Base-by-base conservation (phyloP, 257 asterid species). In the Gentiana macrophylla region DNA sequence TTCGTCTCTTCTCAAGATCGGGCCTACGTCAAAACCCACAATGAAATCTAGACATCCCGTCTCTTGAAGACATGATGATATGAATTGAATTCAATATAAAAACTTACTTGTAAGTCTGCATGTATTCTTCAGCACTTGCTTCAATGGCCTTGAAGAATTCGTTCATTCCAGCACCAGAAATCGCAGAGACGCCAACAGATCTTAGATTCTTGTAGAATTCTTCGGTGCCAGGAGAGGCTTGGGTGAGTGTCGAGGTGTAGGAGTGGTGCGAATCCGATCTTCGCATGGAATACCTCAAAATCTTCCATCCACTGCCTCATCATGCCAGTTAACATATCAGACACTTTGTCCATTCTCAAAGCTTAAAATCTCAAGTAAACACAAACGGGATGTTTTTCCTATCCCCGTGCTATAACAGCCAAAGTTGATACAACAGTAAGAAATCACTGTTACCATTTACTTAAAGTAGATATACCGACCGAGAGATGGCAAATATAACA, bases 131-230 rank as follows among this genome's bases (percentile, higher is more conserved):
- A 12, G 93, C 84, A 61, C 98, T 83, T 61, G 79, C 88, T 61
- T 83, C 95, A 52, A 91, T 69, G 64, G 93, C 79, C 73, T 80
- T 81, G 43, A 91, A 87, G 69, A 87, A 87, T 12, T 78, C 88
- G 50, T 85, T 94, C 85, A 85, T 77, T 51, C 98, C 98, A 70
- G 82, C 76, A 60, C 98, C 97, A 50, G 88, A 76, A 49, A 87
- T 86, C 35, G 98, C 96, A 73, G 98, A 91, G 41, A 91, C 94
- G 65, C 98, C 97, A 1, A 91, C 95, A 36, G 95, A 83, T 66
- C 74, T 75, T 43, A 91, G 88, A 72, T 88, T 86, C 46, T 77
- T 83, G 59, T 88, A 91, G 72, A 91, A 91, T 62, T 87, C 97
- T 72, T 91, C 98, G 88, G 66, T 4, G 95, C 83, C 37, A 91